Evolutionary conservation across 2,329 filamentous ascomycete species (phyloP), one percentile per base, ranked within the genome.

Genomic region (Talaromyces sp.): DNA sequence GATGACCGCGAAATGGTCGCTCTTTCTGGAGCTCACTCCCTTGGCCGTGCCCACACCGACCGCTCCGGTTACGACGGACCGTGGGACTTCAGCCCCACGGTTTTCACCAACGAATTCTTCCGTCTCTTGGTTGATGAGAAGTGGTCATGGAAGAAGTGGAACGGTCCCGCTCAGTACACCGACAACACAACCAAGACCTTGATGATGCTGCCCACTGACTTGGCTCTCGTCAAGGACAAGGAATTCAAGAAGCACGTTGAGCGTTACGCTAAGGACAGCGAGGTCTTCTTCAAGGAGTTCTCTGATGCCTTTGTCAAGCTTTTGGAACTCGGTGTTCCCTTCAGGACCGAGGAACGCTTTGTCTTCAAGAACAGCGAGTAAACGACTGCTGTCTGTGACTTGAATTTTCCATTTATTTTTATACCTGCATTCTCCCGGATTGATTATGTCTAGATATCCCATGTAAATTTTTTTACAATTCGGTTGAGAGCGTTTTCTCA

Each of bases 151-250:
- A 87, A 84, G 78, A 93, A 92, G 83, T 96, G 91, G 93, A 85
- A 92, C 68, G 93, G 94, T 28, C 91, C 91, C 64, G 86, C 87
- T 77, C 92, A 95, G 83, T 93, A 88, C 73, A 87, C 96, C 78
- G 92, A 97, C 78, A 89, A 89, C 79, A 84, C 81, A 70, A 90
- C 87, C 69, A 92, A 96, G 84, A 82, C 82, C 41, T 79, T 97
- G 67, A 97, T 99, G 94, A 97, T 99, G 93, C 80, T 99, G 75
- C 94, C 94, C 55, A 89, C 91, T 64, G 93, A 99, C 71, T 86
- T 95, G 77, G 88, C 88, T 58, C 81, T 97, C 58, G 78, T 96
- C 70, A 84, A 92, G 78, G 93, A 97, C 78, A 93, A 93, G 83
- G 81, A 80, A 65, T 95, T 97, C 82, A 85, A 83, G 77, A 79